Conservation (phyloP, 768 basidiomycete genomes). For the Russula lepida region DNA sequence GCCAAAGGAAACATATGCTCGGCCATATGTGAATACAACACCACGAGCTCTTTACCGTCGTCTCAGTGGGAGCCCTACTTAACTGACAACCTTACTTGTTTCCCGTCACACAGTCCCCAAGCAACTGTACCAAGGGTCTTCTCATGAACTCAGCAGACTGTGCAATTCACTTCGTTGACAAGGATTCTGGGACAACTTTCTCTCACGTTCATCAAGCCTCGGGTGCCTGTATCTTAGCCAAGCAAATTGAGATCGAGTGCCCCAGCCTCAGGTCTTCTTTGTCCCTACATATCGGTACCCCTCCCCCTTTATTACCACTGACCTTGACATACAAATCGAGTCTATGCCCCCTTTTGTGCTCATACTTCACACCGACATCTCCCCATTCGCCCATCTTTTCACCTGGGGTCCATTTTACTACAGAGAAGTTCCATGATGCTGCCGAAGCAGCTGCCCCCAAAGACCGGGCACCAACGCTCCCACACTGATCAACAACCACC, state of each 20-base stretch:
- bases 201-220: constrained; percentile 16
- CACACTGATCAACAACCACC: too few species aligned
- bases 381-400: constrained; percentile 27
- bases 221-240: constrained; percentile 2
- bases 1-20: too few species aligned
- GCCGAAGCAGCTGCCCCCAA: constrained; percentile 1
- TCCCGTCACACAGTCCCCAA: constrained; percentile 9
- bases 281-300: constrained; percentile 19
- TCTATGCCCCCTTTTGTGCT: constrained; percentile 19
- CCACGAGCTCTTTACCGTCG: too few species aligned
- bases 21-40: too few species aligned
- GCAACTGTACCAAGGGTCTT: constrained; percentile 3
- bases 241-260: constrained; percentile 1
- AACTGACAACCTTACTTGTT: too few species aligned
- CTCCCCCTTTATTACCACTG: constrained; percentile 10
- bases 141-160: neutral
- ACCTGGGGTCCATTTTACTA: constrained; percentile 27
- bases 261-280: constrained; percentile 5
- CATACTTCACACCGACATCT: constrained; percentile 13
- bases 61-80: too few species aligned
- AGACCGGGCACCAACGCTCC: too few species aligned
- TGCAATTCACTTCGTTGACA: constrained; percentile 22
- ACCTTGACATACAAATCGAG: constrained; percentile 19
- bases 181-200: constrained; percentile 22
- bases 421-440: constrained; percentile 24